Evolutionary conservation across 1,284 basidiomycete species (phyloP).

Genomic region (Schizophyllum amplum): DNA sequence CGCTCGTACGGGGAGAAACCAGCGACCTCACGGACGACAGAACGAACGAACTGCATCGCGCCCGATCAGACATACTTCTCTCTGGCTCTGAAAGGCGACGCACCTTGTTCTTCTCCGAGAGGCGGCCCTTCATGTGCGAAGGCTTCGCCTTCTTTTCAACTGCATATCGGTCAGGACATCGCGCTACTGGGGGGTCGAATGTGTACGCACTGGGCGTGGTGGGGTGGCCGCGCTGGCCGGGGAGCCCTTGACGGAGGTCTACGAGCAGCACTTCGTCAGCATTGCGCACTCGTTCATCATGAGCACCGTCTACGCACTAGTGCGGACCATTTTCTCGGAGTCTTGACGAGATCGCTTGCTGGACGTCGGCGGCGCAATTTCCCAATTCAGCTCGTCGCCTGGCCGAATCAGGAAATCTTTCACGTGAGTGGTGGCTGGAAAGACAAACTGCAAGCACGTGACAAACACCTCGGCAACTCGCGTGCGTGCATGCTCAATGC

Average conservation of each 20-base stretch:
- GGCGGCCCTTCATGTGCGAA: constrained; percentile 25
- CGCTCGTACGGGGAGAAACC: constrained; percentile 99
- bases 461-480: background rate
- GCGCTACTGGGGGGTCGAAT: constrained; percentile 79
- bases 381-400: constrained; percentile 6
- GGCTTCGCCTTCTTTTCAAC: background rate
- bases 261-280: constrained; percentile 8
- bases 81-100: background rate
- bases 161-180: constrained; percentile 51
- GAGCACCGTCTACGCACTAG: constrained; percentile 40
- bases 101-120: constrained; percentile 70
- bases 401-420: constrained; percentile 12
- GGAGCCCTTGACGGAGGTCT: constrained; percentile 86
- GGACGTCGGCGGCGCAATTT: background rate
- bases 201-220: constrained; percentile 81
- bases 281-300: background rate
- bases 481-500: background rate
- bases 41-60: constrained; percentile 65
- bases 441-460: constrained; percentile 1
- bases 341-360: constrained; percentile 43
- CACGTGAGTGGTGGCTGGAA: constrained; percentile 20
- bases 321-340: constrained; percentile 63
- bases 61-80: background rate
- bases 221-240: constrained; percentile 80
- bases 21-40: constrained; percentile 89